Conservation (phyloP, 2,329 filamentous ascomycete species). For the Ampelomyces quisqualis region DNA sequence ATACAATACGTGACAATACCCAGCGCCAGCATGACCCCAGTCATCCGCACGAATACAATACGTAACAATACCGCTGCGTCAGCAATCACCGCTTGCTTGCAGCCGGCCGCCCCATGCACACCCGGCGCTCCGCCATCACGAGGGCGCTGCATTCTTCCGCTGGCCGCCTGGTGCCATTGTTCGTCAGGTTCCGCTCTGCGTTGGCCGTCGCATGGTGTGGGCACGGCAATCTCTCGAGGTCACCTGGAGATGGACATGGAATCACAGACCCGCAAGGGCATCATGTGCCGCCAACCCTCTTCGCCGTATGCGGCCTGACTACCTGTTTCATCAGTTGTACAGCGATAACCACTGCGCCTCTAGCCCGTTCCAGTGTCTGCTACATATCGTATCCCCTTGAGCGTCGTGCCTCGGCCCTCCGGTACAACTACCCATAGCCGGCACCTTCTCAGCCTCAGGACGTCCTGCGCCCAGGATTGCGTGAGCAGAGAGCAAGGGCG, state of each 20-base stretch:
- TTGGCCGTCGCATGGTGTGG: slow-evolving; percentile 16
- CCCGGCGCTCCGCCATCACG: slow-evolving; percentile 24
- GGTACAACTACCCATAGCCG: slow-evolving; percentile 30
- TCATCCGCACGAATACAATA: no score
- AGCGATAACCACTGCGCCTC: slow-evolving; percentile 28
- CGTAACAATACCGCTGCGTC: slow-evolving; percentile 31
- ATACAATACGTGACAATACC: slow-evolving; percentile 26
- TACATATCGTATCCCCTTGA: not conserved
- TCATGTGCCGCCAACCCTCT: slow-evolving; percentile 40
- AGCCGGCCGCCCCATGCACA: slow-evolving; percentile 2
- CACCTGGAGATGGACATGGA: slow-evolving; percentile 36
- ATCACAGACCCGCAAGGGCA: slow-evolving; percentile 37
- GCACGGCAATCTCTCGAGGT: slow-evolving; percentile 37
- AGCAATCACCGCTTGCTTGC: slow-evolving; percentile 20
- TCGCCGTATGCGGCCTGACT: slow-evolving; percentile 36
- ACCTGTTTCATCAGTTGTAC: slow-evolving; percentile 46
- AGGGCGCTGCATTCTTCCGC: slow-evolving; percentile 32
- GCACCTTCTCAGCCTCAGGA: slow-evolving; percentile 6
- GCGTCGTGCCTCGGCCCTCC: not conserved
- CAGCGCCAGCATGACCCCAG: no score
- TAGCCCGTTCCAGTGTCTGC: slow-evolving; percentile 5
- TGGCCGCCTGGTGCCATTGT: slow-evolving; percentile 27
- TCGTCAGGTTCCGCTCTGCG: slow-evolving; percentile 28
- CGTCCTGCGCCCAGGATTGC: no score
- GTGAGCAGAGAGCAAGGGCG: no score